These are phyloP conservation scores for Cucurbitaria berberidis DNA, from an alignment of 2,329 filamentous ascomycete genomes.

Conservation along the genomic window DNA sequence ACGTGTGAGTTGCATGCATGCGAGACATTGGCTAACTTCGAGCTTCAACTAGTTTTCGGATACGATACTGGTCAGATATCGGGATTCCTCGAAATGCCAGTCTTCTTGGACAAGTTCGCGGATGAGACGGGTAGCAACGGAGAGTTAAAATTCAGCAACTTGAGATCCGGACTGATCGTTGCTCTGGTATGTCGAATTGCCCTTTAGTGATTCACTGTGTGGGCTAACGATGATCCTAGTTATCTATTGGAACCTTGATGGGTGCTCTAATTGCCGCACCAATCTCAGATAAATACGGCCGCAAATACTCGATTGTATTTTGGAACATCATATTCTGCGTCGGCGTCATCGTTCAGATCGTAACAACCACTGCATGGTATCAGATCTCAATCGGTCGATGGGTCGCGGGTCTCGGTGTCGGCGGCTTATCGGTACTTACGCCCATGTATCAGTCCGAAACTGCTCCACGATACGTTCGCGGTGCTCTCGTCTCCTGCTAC, in stretches of 20 bases:
- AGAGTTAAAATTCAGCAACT: conserved; percentile 34
- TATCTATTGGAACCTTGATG: conserved; percentile 77
- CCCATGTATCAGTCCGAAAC: conserved; percentile 71
- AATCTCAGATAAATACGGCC: conserved; percentile 67
- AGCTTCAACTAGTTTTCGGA: conserved; percentile 27
- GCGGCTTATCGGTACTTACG: conserved; percentile 64
- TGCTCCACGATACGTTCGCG: conserved; percentile 68
- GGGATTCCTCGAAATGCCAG: conserved; percentile 46
- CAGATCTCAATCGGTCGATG: conserved; percentile 69
- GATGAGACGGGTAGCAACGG: conserved; percentile 34
- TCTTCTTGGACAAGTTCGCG: conserved; percentile 40
- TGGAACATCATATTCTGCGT: conserved; percentile 68
- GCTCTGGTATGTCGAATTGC: conserved; percentile 30
- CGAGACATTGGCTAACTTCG: background rate
- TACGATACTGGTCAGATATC: conserved; percentile 47
- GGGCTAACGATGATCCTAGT: conserved; percentile 26
- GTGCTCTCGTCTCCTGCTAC: conserved; percentile 67
- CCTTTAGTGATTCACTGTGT: background rate
- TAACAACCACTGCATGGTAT: conserved; percentile 63
- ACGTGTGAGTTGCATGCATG: background rate
- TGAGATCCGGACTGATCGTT: conserved; percentile 44
- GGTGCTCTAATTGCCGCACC: conserved; percentile 67
- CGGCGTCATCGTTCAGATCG: conserved; percentile 70
- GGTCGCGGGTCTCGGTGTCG: conserved; percentile 71
- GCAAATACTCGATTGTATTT: conserved; percentile 66